A percentile compares a stretch with the other conserved stretches of the same genome.
These are phyloP conservation scores for Neoboletus magnificus DNA, from an alignment of 768 basidiomycete species.

Conservation along the genomic window DNA sequence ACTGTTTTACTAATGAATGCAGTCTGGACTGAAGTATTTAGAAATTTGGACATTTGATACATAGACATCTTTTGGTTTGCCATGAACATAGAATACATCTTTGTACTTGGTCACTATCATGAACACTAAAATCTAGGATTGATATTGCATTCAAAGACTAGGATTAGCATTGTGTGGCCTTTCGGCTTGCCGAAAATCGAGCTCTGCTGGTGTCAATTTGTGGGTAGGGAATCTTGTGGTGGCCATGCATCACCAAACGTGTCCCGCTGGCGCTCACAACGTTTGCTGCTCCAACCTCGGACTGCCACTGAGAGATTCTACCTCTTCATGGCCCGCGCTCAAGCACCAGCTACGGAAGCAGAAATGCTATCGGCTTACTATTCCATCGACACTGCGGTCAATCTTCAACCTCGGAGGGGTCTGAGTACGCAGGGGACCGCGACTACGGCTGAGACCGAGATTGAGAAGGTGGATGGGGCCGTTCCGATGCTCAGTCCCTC, in stretches of 20 bases:
- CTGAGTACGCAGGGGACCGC: too few relatives aligned
- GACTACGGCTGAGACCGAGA: background rate
- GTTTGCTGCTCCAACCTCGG: background rate
- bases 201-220: too few relatives aligned
- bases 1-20: too few relatives aligned
- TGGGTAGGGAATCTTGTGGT: background rate
- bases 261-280: background rate
- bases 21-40: too few relatives aligned
- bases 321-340: background rate
- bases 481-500: constrained; percentile 35
- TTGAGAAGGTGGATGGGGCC: background rate
- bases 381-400: background rate
- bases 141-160: too few relatives aligned
- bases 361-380: background rate
- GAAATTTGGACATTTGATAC: too few relatives aligned
- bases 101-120: too few relatives aligned
- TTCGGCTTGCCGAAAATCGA: too few relatives aligned
- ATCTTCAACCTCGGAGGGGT: background rate
- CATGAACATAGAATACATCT: too few relatives aligned
- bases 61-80: too few relatives aligned
- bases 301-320: background rate
- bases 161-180: too few relatives aligned
- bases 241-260: background rate
- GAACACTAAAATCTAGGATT: too few relatives aligned
- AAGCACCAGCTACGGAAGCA: background rate